These are phyloP conservation scores for Adansonia rubrostipa DNA, from an alignment of 441 rosid species.

Conservation along the genomic window DNA sequence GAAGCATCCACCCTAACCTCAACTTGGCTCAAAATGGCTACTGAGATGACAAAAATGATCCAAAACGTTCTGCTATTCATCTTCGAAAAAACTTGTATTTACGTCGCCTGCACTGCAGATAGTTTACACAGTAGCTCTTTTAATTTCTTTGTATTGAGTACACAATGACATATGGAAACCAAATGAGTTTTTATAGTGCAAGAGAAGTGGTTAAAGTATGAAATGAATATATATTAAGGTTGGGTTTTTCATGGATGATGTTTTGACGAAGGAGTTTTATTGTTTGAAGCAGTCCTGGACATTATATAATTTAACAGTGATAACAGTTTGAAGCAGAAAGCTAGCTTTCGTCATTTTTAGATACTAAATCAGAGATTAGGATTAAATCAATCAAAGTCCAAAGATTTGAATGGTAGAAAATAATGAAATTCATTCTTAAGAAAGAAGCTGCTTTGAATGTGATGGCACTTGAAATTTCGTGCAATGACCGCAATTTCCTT, in stretches of 20 bases:
- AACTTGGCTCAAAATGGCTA: slow-evolving; percentile 28
- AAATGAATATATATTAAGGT: too few species aligned
- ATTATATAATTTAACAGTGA: too few species aligned
- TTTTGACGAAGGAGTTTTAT: slow-evolving; percentile 40
- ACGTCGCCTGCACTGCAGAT: background rate
- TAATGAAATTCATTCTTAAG: background rate
- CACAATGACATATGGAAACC: background rate
- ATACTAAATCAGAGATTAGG: background rate
- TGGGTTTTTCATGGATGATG: slow-evolving; percentile 13
- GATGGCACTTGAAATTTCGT: background rate
- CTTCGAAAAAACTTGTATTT: background rate
- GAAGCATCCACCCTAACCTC: slow-evolving; percentile 30
- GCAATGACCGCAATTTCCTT: background rate
- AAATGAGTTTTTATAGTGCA: background rate
- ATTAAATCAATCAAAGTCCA: slow-evolving; percentile 7
- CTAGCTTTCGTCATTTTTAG: background rate
- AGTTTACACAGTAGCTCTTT: background rate
- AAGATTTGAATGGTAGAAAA: background rate
- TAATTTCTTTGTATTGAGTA: background rate
- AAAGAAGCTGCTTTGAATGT: background rate
- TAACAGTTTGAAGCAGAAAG: background rate
- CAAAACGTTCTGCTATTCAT: slow-evolving; percentile 35
- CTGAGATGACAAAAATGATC: slow-evolving; percentile 28
- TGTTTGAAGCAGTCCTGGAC: background rate
- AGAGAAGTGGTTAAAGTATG: too few species aligned